Conservation (phyloP, 1,284 basidiomycete genomes). For the Mycena sp. region DNA sequence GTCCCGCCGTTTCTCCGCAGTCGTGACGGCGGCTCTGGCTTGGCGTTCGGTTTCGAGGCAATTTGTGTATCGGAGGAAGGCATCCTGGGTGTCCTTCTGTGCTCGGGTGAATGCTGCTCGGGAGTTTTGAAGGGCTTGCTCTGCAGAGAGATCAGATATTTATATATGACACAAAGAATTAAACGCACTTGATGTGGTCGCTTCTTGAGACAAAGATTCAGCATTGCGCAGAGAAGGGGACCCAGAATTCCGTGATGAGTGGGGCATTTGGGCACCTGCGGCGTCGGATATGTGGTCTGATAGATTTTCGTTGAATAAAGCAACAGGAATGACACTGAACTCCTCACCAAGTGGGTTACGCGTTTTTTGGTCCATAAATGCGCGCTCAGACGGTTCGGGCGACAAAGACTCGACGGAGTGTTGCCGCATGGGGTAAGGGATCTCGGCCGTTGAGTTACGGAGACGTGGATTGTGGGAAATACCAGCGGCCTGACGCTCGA, state of each 20-base stretch:
- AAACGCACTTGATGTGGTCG: slow-evolving; percentile 32
- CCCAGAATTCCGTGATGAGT: slow-evolving; percentile 41
- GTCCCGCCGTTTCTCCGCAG: slow-evolving; percentile 69
- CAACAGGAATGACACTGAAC: background rate
- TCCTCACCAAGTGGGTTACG: slow-evolving; percentile 51
- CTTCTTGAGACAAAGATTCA: slow-evolving; percentile 52
- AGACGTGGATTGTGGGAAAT: slow-evolving; percentile 82
- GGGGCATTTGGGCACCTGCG: slow-evolving; percentile 9
- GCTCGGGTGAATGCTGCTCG: slow-evolving; percentile 60
- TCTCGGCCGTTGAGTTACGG: slow-evolving; percentile 50
- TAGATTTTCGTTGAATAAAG: slow-evolving; percentile 8
- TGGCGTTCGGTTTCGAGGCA: slow-evolving; percentile 73
- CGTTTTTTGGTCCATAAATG: slow-evolving; percentile 52
- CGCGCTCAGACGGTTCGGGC: slow-evolving; percentile 62
- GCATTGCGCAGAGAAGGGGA: slow-evolving; percentile 50
- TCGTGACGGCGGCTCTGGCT: slow-evolving; percentile 67
- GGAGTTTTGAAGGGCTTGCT: slow-evolving; percentile 54
- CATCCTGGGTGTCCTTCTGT: slow-evolving; percentile 76
- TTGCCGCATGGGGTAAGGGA: slow-evolving; percentile 50
- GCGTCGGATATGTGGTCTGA: slow-evolving; percentile 46
- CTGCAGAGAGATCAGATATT: background rate
- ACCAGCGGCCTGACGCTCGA: slow-evolving; percentile 75
- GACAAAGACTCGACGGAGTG: slow-evolving; percentile 60
- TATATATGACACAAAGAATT: background rate
- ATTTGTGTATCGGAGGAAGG: slow-evolving; percentile 72